Conservation (phyloP, 2,329 filamentous ascomycete genomes). For the Venturia nashicola region DNA sequence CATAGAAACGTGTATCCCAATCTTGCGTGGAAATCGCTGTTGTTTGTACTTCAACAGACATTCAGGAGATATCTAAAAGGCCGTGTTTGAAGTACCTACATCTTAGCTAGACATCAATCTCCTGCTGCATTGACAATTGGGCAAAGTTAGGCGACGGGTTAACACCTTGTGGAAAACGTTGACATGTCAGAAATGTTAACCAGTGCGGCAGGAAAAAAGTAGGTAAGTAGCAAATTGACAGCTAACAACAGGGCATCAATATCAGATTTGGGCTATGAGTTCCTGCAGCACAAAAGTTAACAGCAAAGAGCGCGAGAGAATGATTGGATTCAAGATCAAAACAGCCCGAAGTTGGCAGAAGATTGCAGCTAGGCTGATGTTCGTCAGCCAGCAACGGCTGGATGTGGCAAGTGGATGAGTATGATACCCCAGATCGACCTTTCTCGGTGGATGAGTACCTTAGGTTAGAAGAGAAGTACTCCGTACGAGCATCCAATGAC, state of each 20-base stretch:
- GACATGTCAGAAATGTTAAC: neutral
- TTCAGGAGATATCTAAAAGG: neutral
- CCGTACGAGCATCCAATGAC: too few species aligned
- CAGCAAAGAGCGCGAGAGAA: neutral
- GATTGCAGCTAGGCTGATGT: too few species aligned
- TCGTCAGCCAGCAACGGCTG: too few species aligned
- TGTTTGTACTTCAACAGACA: too few species aligned
- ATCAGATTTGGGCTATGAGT: neutral
- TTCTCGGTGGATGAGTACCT: too few species aligned
- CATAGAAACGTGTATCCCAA: too few species aligned
- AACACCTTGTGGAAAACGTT: neutral
- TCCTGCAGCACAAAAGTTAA: neutral
- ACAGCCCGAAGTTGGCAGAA: too few species aligned
- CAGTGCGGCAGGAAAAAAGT: neutral
- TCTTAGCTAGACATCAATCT: neutral
- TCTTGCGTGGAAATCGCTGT: too few species aligned
- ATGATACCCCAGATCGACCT: too few species aligned
- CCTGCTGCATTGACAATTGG: neutral
- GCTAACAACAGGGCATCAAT: neutral
- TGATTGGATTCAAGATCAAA: too few species aligned
- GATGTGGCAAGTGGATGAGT: too few species aligned
- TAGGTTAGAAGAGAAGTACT: too few species aligned
- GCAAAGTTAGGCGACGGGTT: neutral
- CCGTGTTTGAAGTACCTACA: neutral
- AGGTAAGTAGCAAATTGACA: neutral